These are phyloP conservation scores for Rhamnella rubrinervis DNA, from an alignment of 331 rosid genomes.

Conservation along the genomic window DNA sequence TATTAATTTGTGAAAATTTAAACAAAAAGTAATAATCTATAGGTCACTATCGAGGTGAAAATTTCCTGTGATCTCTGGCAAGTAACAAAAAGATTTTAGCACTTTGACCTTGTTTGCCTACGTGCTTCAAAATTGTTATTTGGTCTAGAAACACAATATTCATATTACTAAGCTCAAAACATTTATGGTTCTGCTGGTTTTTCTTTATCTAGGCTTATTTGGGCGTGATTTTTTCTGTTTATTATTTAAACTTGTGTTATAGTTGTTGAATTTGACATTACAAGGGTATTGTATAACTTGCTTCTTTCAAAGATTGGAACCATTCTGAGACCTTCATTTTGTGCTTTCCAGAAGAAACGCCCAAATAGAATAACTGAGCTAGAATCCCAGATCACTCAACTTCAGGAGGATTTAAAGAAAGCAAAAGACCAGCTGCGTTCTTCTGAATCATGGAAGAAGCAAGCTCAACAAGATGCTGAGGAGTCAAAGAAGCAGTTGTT, in stretches of 20 bases:
- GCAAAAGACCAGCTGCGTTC: conserved; percentile 56
- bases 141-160: no score
- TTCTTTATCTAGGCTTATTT: no score
- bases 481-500: conserved; percentile 57
- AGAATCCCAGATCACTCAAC: conserved; percentile 79
- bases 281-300: not conserved
- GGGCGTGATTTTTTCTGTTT: no score
- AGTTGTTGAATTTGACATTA: not conserved
- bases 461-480: conserved; percentile 68
- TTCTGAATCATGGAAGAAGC: conserved; percentile 68
- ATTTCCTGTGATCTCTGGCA: not conserved
- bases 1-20: not conserved
- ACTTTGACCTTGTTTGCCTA: no score
- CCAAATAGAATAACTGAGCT: conserved; percentile 82
- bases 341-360: conserved; percentile 62
- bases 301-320: not conserved
- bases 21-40: not conserved
- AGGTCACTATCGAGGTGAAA: not conserved
- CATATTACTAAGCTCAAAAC: no score
- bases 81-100: not conserved
- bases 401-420: conserved; percentile 67
- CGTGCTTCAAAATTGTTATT: no score
- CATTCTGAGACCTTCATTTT: not conserved
- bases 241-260: not conserved
- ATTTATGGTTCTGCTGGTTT: no score